Evolutionary conservation across 2,329 filamentous ascomycete genomes (phyloP), one percentile per base, ranked within the genome.

Genomic region (Cytospora leucostoma): DNA sequence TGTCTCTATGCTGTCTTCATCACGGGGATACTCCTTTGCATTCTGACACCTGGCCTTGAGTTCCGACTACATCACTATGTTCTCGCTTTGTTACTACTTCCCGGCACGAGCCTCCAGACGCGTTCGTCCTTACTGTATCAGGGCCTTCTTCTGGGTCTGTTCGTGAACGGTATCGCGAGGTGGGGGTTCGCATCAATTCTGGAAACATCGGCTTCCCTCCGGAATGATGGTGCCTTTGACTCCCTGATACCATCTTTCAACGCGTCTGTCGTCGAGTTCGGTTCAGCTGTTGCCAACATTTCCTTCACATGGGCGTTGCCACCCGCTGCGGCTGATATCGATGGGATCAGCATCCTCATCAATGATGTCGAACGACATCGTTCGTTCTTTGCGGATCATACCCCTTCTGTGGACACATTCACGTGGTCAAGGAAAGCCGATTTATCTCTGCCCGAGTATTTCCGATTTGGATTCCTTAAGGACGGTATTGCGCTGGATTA

Each of bases 51-150:
- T 0, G 85, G 87, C 10, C 85, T 97, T 57, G 90, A 87, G 66
- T 82, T 99, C 56, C 88, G 95, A 40, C 93, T 99, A 63, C 95
- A 98, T 73, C 95, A 98, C 74, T 98, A 97, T 73, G 91, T 98
- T 67, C 81, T 98, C 5, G 92, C 89, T 1, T 83, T 98, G n/a
- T 80, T 98, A 0, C 83, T 99, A 0, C 83, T 98, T 6, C 92
- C 93, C 0, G 94, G 93, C 0, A 98, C 95, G 0, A 88, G 87
- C 60, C 87, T 98, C 74, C 93, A 97, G 68, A 98, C 91, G 8
- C 86, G 95, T 0, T 90, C 92, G 0, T 89, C 88, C 0, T 79
- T 98, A 13, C 74, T 97, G 2, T 98, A 94, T 71, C 94, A 98
- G 74, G 95, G 95, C 12, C 79, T 99, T 3, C 81, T 99, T 0